Conservation (phyloP, 345 rosid genomes). For the Sonneratia alba region DNA sequence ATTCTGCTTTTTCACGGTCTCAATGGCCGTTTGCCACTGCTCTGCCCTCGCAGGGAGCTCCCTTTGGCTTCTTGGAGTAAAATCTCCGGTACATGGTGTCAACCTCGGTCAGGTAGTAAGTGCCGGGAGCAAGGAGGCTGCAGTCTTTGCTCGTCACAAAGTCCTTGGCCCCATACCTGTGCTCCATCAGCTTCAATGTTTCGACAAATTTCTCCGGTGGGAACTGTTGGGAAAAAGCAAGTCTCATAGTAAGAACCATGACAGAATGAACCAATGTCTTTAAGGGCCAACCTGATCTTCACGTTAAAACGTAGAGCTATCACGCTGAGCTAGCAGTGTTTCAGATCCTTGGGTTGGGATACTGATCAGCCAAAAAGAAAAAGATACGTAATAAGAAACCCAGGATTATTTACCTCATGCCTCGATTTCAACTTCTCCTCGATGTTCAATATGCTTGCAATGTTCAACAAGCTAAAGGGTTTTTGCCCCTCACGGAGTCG, state of each 20-base stretch:
- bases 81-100: constrained; percentile 91
- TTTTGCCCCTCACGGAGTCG: constrained; percentile 46
- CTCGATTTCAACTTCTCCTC: constrained; percentile 69
- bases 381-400: not conserved
- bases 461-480: constrained; percentile 77
- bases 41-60: constrained; percentile 30
- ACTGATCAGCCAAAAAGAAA: not conserved
- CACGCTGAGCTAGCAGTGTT: not conserved
- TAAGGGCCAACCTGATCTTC: not conserved
- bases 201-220: constrained; percentile 78
- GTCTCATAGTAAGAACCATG: not conserved
- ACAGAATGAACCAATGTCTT: not conserved
- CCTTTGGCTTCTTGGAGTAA: constrained; percentile 53
- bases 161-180: constrained; percentile 93
- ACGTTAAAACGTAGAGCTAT: no score
- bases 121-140: constrained; percentile 77
- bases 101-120: constrained; percentile 88
- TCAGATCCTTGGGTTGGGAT: not conserved
- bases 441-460: constrained; percentile 65
- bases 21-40: constrained; percentile 62
- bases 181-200: constrained; percentile 89
- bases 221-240: constrained; percentile 32
- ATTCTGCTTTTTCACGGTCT: not conserved
- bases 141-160: constrained; percentile 85
- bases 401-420: constrained; percentile 55